phyloP scores from a whole-genome alignment of 345 rosid genomes.

The Salix dunnii region DNA sequence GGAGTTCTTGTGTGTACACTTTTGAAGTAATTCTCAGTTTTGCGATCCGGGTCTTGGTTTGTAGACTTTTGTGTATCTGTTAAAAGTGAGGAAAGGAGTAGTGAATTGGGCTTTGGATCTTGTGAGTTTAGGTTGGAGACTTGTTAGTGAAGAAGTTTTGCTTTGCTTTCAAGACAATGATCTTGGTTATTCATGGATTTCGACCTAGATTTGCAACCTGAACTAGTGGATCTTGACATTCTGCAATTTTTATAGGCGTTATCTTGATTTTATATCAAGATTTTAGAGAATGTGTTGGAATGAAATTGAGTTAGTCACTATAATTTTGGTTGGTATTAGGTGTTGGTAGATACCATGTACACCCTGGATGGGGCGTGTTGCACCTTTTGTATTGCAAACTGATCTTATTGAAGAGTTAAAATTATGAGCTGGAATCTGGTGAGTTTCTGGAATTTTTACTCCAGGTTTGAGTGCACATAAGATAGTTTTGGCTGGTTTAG shows the following conservation, averaged over 20 bases:
- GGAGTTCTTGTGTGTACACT: slow-evolving; percentile 9
- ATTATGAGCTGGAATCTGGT: background rate
- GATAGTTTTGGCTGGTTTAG: background rate
- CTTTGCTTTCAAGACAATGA: background rate
- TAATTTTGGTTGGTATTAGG: slow-evolving; percentile 1
- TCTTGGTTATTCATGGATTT: slow-evolving; percentile 10
- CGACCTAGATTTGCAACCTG: background rate
- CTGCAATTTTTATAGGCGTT: background rate
- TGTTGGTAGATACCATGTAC: background rate
- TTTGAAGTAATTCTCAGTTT: slow-evolving; percentile 6
- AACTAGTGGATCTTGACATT: slow-evolving; percentile 4
- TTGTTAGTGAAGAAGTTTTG: slow-evolving; percentile 7
- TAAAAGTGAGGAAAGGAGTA: background rate
- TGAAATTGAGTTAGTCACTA: background rate
- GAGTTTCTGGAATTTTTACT: background rate
- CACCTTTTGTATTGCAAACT: background rate
- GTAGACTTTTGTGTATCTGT: background rate
- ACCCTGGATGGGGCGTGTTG: slow-evolving; percentile 4
- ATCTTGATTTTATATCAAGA: background rate
- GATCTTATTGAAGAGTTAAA: background rate
- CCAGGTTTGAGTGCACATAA: background rate
- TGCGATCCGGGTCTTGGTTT: slow-evolving; percentile 21
- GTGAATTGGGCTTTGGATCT: background rate
- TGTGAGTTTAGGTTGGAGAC: background rate
- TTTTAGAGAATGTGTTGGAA: background rate